phyloP scores from a whole-genome alignment of 495 filamentous ascomycete species.

The Penicillium soppii region DNA sequence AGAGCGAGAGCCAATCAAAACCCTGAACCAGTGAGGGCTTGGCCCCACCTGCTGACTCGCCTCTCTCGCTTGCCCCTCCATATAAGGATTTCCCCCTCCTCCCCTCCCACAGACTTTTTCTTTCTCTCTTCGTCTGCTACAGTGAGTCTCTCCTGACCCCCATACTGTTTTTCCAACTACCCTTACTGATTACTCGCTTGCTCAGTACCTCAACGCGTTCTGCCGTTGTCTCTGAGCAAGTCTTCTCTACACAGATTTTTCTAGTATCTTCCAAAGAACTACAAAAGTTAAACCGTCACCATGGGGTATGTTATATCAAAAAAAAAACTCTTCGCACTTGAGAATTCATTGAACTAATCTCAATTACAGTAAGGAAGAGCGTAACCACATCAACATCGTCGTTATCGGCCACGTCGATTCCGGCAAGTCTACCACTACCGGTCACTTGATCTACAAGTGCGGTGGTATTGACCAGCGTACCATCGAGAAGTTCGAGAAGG shows the following conservation, averaged over 20 bases:
- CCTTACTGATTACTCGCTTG: constrained; percentile 32
- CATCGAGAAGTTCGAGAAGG: constrained; percentile 99
- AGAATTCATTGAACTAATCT: constrained; percentile 13
- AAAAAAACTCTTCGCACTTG: background rate
- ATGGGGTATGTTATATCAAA: constrained; percentile 48
- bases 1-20: constrained; percentile 32
- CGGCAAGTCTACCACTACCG: constrained; percentile 98
- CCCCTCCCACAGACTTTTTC: constrained; percentile 44
- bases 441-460: constrained; percentile 99
- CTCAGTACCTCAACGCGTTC: constrained; percentile 53
- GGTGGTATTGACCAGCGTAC: constrained; percentile 99
- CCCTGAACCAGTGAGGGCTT: constrained; percentile 34
- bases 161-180: constrained; percentile 19
- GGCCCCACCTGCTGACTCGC: constrained; percentile 43
- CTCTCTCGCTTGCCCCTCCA: constrained; percentile 53
- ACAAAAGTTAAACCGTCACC: constrained; percentile 46
- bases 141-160: constrained; percentile 48
- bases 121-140: constrained; percentile 47
- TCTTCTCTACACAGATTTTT: constrained; percentile 31
- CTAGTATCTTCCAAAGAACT: constrained; percentile 47
- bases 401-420: constrained; percentile 99
- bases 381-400: constrained; percentile 93
- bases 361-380: constrained; percentile 70
- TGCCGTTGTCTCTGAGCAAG: constrained; percentile 54
- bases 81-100: constrained; percentile 52